Conservation (phyloP, 225 moss, liverwort and hornwort genomes). For the Pleurozium schreberi region DNA sequence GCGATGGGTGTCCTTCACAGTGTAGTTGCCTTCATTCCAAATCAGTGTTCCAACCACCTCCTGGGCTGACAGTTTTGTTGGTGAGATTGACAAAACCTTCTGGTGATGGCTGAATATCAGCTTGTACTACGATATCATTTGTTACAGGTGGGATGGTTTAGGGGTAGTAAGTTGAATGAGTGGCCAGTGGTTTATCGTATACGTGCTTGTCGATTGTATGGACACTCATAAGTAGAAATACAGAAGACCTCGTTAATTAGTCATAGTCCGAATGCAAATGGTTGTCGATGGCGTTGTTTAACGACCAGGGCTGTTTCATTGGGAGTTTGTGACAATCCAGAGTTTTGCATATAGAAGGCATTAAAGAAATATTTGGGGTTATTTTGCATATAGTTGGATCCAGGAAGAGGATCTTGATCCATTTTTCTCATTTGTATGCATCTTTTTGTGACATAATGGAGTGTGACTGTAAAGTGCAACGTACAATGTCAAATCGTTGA, state of each 20-base stretch:
- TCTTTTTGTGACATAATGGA: not conserved
- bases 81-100: not conserved
- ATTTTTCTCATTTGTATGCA: not conserved
- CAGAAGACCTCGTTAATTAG: not conserved
- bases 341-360: not conserved
- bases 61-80: not conserved
- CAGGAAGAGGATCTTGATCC: not conserved
- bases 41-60: not conserved
- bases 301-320: not conserved
- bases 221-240: not conserved
- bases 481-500: too few species aligned
- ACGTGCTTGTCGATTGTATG: not conserved
- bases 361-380: not conserved
- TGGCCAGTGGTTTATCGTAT: not conserved
- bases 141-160: not conserved
- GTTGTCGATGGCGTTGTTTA: not conserved
- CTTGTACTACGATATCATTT: not conserved
- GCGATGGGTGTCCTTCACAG: not conserved
- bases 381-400: too few species aligned
- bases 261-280: not conserved
- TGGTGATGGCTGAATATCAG: not conserved
- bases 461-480: not conserved
- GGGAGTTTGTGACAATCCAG: not conserved
- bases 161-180: not conserved
- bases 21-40: not conserved